phyloP scores from a whole-genome alignment of 1,284 basidiomycete genomes.

The Lentinula novae-zelandiae region DNA sequence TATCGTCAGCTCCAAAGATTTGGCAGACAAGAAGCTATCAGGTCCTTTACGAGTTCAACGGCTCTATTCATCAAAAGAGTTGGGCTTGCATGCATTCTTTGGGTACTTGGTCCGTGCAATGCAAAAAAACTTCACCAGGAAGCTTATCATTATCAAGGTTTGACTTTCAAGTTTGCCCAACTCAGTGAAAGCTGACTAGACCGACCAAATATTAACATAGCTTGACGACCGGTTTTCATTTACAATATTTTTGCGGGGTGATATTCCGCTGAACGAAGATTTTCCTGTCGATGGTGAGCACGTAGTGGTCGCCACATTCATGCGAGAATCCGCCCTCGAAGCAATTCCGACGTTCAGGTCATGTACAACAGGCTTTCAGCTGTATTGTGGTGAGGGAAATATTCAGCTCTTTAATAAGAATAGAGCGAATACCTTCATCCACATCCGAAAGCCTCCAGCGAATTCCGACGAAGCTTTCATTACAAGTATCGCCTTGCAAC shows the following conservation, averaged over 20 bases:
- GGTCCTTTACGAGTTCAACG: conserved; percentile 54
- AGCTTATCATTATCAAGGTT: conserved; percentile 58
- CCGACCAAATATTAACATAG: conserved; percentile 26
- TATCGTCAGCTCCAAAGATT: conserved; percentile 45
- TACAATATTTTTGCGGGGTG: conserved; percentile 58
- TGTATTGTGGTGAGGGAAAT: conserved; percentile 49
- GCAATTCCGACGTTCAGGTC: conserved; percentile 44
- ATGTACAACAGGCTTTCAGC: conserved; percentile 48
- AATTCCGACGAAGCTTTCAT: conserved; percentile 44
- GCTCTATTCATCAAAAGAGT: conserved; percentile 52
- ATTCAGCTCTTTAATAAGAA: conserved; percentile 57
- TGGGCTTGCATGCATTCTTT: conserved; percentile 55
- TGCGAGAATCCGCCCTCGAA: conserved; percentile 43
- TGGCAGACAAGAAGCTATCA: conserved; percentile 45
- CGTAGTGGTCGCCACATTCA: conserved; percentile 59
- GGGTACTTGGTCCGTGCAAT: conserved; percentile 53
- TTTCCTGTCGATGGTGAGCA: conserved; percentile 48
- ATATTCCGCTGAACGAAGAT: conserved; percentile 61
- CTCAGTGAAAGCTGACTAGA: neutral
- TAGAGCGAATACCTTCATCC: conserved; percentile 52
- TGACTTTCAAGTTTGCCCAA: neutral
- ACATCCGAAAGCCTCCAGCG: conserved; percentile 44
- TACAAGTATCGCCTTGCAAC: conserved; percentile 57
- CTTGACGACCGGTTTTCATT: conserved; percentile 57
- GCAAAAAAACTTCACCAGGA: conserved; percentile 53